Evolutionary conservation across 495 filamentous ascomycete genomes (phyloP).

Genomic region (Xylaria acuta): DNA sequence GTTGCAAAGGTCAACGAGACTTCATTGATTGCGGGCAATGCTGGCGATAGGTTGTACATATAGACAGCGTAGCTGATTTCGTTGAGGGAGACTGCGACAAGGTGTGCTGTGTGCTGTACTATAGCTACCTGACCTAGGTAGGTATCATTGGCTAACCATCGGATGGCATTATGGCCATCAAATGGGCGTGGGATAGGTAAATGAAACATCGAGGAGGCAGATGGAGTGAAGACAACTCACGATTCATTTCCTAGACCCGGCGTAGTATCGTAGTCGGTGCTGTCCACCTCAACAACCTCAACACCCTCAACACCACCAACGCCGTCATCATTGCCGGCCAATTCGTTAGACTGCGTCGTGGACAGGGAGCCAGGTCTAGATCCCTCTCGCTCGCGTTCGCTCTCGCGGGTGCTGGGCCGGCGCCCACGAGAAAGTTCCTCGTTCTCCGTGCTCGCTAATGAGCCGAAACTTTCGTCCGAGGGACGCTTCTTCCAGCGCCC

Average conservation of each 20-base stretch:
- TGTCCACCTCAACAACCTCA: slow-evolving; percentile 7
- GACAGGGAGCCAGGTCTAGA: slow-evolving; percentile 35
- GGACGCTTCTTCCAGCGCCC: slow-evolving; percentile 52
- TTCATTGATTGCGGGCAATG: neutral
- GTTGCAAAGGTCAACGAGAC: slow-evolving; percentile 7
- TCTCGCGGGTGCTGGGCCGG: slow-evolving; percentile 34
- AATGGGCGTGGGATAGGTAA: neutral
- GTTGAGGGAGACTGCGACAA: neutral
- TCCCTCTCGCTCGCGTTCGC: slow-evolving; percentile 37
- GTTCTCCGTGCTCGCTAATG: slow-evolving; percentile 41
- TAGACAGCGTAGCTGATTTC: neutral
- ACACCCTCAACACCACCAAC: slow-evolving; percentile 21
- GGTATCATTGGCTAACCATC: slow-evolving; percentile 1
- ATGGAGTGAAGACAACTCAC: slow-evolving; percentile 34
- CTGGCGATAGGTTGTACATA: neutral
- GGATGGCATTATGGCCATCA: neutral
- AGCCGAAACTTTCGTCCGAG: slow-evolving; percentile 47
- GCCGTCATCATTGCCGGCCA: slow-evolving; percentile 33
- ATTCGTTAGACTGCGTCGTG: slow-evolving; percentile 33
- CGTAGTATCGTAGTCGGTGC: neutral
- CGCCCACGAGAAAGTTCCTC: slow-evolving; percentile 38
- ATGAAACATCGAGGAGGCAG: neutral
- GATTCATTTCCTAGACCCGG: slow-evolving; percentile 37
- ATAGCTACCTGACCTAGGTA: no score
- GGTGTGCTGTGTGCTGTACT: neutral